Evolutionary conservation across 108 stramenopile species (phyloP), one percentile per base, ranked within the genome.

Genomic region (Cyclostephanos tholiformis): DNA sequence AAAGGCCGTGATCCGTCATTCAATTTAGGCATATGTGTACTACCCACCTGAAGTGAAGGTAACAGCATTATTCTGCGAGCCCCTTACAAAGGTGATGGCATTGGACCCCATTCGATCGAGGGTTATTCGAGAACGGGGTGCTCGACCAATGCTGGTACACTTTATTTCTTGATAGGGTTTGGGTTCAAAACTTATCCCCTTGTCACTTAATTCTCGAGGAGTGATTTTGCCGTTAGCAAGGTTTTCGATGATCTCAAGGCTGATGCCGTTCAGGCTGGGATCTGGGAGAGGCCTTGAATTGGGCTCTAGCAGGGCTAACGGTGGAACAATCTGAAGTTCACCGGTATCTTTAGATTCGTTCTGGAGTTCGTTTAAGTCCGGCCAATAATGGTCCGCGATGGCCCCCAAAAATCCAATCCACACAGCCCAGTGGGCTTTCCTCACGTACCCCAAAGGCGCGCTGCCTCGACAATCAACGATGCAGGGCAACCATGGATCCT

Each of bases 391-490:
- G 30, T 76, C 76, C 43, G 63, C 50, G 44, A 76, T 62, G 7
- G 68, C 60, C n/a, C 62, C 73, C 19, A 90, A 56, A 73, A 85
- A 90, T 9, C 63, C 51, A 35, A 61, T 72, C 85, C 86, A 86
- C 5, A 43, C 35, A 12, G 19, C 62, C 80, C 84, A 87, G 26
- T 90, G 75, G 4, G 77, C 67, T 36, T 71, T 52, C 19, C 87
- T 84, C 39, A 84, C 77, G 65, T 90, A 90, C 8, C 75, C 64
- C 55, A 90, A 69, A 0, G 89, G 87, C n/a, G 85, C 82, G 20
- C 64, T 52, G 1, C 87, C 85, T 44, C 89, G 50, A 19, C 75
- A 67, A 65, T 90, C 89, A 12, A 51, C 12, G 38, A 85, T 50
- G 9, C 72, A 51, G 2, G 86, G 53, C 44, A 84, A 50, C 64